Conservation (phyloP, 148 eudicot species). For the Rhododendron kiyosumense region DNA sequence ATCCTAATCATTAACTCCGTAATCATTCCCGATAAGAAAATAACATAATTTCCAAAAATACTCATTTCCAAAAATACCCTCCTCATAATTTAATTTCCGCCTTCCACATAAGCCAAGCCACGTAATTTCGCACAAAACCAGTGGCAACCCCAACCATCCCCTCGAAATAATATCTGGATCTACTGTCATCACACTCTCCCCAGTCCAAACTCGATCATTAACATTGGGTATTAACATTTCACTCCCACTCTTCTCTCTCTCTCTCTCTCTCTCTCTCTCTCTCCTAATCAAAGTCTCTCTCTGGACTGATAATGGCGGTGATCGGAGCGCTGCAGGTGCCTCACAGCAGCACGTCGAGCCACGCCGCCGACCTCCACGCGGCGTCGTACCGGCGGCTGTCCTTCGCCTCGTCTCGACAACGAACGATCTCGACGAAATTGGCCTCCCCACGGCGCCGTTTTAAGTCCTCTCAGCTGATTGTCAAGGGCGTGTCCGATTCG, state of each 20-base stretch:
- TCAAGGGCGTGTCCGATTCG: slow-evolving; percentile 88
- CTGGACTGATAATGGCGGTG: slow-evolving; percentile 28
- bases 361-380: slow-evolving; percentile 1
- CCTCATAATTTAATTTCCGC: background rate
- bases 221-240: background rate
- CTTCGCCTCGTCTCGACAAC: slow-evolving; percentile 48
- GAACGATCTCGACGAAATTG: slow-evolving; percentile 27
- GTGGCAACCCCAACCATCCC: background rate
- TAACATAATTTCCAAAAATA: background rate
- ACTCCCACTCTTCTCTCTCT: slow-evolving; percentile 2
- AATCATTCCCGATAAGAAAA: no score
- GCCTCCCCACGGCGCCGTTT: slow-evolving; percentile 16
- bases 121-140: background rate
- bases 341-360: background rate
- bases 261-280: slow-evolving; percentile 5
- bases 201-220: background rate
- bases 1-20: no score
- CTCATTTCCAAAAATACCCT: background rate
- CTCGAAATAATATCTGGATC: background rate
- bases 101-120: no score
- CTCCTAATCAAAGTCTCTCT: background rate
- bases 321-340: slow-evolving; percentile 35
- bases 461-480: slow-evolving; percentile 29
- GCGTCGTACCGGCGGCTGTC: slow-evolving; percentile 19
- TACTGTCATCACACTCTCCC: no score